Base-by-base conservation (phyloP, 108 stramenopile genomes). In the Nitzschia sp. region DNA sequence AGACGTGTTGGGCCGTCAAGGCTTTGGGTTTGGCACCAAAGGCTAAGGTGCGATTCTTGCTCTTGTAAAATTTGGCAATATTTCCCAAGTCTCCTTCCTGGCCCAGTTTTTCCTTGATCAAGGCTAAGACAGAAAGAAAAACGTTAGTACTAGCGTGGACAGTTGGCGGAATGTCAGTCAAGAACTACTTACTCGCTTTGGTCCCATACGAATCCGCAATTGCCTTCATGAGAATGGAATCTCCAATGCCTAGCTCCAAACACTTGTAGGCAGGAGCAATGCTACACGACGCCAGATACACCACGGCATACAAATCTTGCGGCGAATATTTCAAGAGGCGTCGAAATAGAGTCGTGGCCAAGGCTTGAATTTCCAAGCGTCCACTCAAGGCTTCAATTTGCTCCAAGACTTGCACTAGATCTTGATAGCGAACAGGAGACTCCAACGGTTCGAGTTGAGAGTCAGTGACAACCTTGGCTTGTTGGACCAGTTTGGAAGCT, bases 231-330 rank as follows among this genome's bases (percentile, higher is more conserved):
- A 99, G 80, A 35, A 98, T 82, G 28, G 92, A 76, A 61, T 99
- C 98, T 0, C 99, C 99, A 35, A 99, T 89, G 5, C 99, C 99
- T 3, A 99, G 82, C 76, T 99, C 99, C 36, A 99, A 70, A 64
- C 92, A 92, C 51, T 97, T 91, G 64, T 95, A 96, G 30, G 95
- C 86, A 1, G 99, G 98, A 27, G 97, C 97, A 5, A 99, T 90
- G 45, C 88, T 69, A 58, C 96, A 97, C 73, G 76, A 80, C 23
- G 90, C 78, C 21, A 99, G 80, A 76, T 97, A 98, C 46, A 98
- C 70, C 35, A 84, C 69, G 11, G 85, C 61, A 28, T 85, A 75
- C 19, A 99, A 85, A 64, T 97, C 96, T 33, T 61, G 67, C 83
- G 48, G 76, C 54, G 31, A 33, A 29, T 49, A 15, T 32, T 26